Evolutionary conservation across 139 green algal genomes (phyloP).

Genomic region (Chlamydomonas sphaeroides): DNA sequence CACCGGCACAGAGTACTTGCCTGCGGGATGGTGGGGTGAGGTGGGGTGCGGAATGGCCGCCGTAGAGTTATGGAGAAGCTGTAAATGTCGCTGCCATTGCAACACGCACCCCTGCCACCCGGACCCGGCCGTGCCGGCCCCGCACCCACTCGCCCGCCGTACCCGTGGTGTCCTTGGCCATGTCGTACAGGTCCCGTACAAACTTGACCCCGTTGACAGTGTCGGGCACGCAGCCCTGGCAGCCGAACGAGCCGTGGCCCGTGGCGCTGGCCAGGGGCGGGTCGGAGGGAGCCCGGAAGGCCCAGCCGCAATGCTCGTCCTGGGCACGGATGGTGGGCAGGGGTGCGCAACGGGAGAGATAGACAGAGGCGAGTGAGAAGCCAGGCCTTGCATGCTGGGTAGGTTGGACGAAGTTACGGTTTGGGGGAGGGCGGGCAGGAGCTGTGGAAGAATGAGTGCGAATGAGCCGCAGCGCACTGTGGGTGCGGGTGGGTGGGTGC

Average conservation of each 20-base stretch:
- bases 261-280: constrained; percentile 57
- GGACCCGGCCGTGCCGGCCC: too few relatives aligned
- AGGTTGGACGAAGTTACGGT: too few relatives aligned
- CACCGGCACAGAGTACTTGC: constrained; percentile 92
- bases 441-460: too few relatives aligned
- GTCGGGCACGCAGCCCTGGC: constrained; percentile 80
- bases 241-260: constrained; percentile 70
- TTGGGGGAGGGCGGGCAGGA: too few relatives aligned
- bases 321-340: not conserved
- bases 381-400: too few relatives aligned
- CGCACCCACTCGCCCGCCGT: too few relatives aligned
- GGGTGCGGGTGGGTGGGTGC: too few relatives aligned
- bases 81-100: too few relatives aligned
- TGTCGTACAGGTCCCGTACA: constrained; percentile 88
- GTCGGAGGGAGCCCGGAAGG: constrained; percentile 72
- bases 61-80: not conserved
- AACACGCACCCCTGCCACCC: too few relatives aligned
- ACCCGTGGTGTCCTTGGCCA: constrained; percentile 73
- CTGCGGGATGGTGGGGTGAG: constrained; percentile 46
- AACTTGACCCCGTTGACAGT: constrained; percentile 73
- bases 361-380: too few relatives aligned
- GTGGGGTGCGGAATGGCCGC: not conserved
- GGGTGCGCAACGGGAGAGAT: too few relatives aligned
- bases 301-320: constrained; percentile 90
- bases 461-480: too few relatives aligned